Evolutionary conservation across 257 asterid species (phyloP).

Genomic region (Penstemon eatonii): DNA sequence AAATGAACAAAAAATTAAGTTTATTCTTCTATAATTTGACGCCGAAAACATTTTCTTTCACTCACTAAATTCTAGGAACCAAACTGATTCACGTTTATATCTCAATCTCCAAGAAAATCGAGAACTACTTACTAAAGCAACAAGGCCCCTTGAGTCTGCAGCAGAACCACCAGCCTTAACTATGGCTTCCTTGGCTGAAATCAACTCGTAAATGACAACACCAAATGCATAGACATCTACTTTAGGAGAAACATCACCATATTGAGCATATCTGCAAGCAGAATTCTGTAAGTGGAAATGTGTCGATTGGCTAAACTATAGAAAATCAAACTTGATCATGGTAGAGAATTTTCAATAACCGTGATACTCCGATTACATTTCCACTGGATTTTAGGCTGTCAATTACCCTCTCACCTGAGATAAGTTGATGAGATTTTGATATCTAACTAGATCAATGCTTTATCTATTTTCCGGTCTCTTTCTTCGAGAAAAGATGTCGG

Average conservation of each 20-base stretch:
- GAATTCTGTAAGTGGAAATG: conserved; percentile 13
- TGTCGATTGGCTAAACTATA: conserved; percentile 1
- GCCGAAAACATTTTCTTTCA: too few relatives aligned
- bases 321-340: conserved; percentile 1
- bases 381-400: background rate
- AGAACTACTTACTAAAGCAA: conserved; percentile 58
- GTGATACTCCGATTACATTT: background rate
- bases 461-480: too few relatives aligned
- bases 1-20: too few relatives aligned
- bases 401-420: background rate
- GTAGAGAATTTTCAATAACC: background rate
- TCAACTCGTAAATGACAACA: conserved; percentile 84
- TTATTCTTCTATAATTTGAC: too few relatives aligned
- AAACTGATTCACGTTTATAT: background rate
- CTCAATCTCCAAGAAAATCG: conserved; percentile 16
- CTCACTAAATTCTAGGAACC: too few relatives aligned
- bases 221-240: conserved; percentile 96
- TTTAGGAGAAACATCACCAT: conserved; percentile 89
- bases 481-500: too few relatives aligned
- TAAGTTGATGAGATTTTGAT: background rate
- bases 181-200: conserved; percentile 91
- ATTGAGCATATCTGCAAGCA: conserved; percentile 80
- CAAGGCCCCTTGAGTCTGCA: conserved; percentile 85
- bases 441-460: too few relatives aligned
- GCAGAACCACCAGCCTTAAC: conserved; percentile 53